phyloP scores from a whole-genome alignment of 1,139 yeast species.

The Geotrichum carabidarum region DNA sequence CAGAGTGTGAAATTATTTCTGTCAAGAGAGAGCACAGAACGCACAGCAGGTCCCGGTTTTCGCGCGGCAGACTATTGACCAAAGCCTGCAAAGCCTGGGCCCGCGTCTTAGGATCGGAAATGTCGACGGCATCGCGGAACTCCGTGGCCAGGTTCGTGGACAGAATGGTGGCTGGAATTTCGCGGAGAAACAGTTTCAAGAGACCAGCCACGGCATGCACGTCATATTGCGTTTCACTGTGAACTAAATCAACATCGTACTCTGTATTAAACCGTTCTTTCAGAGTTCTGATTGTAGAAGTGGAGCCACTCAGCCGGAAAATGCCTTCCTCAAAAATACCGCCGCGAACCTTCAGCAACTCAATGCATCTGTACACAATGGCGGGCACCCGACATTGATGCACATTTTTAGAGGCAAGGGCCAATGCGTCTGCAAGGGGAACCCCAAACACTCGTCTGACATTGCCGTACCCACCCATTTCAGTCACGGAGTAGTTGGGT shows the following conservation, averaged over 20 bases:
- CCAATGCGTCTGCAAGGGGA: constrained; percentile 50
- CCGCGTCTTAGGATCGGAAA: constrained; percentile 33
- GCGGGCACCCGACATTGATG: constrained; percentile 55
- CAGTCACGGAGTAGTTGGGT: background rate
- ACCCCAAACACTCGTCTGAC: constrained; percentile 54
- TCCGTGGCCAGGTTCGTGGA: constrained; percentile 46
- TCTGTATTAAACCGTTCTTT: constrained; percentile 57
- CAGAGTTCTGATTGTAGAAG: constrained; percentile 65
- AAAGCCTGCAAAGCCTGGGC: constrained; percentile 36
- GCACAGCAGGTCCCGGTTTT: constrained; percentile 57
- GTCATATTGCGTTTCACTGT: constrained; percentile 43
- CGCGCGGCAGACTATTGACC: constrained; percentile 41
- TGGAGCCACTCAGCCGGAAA: constrained; percentile 86
- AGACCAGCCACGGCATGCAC: constrained; percentile 77
- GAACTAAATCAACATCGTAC: constrained; percentile 62
- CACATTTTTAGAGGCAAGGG: constrained; percentile 44
- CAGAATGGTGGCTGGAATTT: constrained; percentile 60
- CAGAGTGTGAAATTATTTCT: constrained; percentile 58
- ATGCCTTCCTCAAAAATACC: constrained; percentile 87
- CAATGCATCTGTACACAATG: constrained; percentile 70
- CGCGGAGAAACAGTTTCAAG: constrained; percentile 67
- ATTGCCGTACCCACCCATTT: background rate
- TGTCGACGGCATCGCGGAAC: constrained; percentile 39
- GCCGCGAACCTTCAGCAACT: constrained; percentile 57
- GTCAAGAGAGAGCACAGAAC: constrained; percentile 63